Evolutionary conservation across 2,329 filamentous ascomycete species (phyloP).

Genomic region (Talaromyces sp.): DNA sequence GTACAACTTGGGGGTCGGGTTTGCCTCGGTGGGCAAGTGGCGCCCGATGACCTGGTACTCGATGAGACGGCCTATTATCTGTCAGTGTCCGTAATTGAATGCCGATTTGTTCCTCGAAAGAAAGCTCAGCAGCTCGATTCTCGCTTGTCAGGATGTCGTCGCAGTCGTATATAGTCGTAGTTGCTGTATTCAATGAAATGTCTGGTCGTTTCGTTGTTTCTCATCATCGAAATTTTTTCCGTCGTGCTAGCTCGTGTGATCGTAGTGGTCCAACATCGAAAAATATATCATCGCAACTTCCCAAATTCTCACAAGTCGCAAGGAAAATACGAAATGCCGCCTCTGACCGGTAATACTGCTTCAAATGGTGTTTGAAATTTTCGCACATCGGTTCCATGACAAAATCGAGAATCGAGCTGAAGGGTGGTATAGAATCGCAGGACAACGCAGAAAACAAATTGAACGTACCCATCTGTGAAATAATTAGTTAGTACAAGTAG

Average conservation of each 20-base stretch:
- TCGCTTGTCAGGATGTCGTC: neutral
- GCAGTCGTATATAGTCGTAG: neutral
- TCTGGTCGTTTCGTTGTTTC: neutral
- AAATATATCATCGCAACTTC: neutral
- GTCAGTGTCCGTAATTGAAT: conserved; percentile 19
- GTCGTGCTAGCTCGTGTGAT: neutral
- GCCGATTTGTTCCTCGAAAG: neutral
- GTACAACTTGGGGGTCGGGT: conserved; percentile 97
- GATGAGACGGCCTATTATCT: conserved; percentile 84
- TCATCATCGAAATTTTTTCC: neutral
- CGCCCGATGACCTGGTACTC: conserved; percentile 99
- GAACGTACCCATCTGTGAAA: conserved; percentile 61
- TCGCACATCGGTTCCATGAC: conserved; percentile 6
- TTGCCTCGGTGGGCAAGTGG: conserved; percentile 95
- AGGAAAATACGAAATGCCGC: neutral
- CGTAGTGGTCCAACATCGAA: neutral
- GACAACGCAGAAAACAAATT: conserved; percentile 7
- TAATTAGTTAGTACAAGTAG: conserved; percentile 19
- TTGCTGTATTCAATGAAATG: neutral
- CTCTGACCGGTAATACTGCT: neutral
- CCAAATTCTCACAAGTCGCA: neutral
- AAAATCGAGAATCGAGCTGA: conserved; percentile 14
- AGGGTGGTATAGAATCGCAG: neutral
- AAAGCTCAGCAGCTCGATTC: conserved; percentile 11
- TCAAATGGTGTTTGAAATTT: neutral